Percentiles rank a stretch among this genome's conserved stretches.
These are phyloP conservation scores for Trichoderma aggressivum DNA, from an alignment of 2,329 filamentous ascomycete genomes.

Conservation along the genomic window DNA sequence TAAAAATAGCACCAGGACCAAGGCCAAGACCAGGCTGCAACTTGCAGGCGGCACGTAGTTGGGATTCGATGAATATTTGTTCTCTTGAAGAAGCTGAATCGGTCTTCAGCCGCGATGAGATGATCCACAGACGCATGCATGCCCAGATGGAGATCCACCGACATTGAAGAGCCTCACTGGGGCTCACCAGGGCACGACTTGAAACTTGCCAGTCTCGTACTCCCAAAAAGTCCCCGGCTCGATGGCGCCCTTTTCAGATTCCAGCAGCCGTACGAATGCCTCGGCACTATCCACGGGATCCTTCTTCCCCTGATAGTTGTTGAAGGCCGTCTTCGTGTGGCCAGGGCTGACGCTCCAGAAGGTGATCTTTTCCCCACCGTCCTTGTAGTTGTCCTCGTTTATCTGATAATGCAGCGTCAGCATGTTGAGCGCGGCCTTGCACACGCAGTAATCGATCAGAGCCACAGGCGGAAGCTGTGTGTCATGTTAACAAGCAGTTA, in stretches of 20 bases:
- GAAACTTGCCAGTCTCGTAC: constrained; percentile 1
- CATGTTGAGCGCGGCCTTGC: constrained; percentile 25
- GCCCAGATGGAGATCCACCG: background rate
- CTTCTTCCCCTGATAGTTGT: constrained; percentile 20
- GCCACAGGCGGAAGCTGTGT: background rate
- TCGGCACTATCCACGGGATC: constrained; percentile 11
- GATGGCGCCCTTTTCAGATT: constrained; percentile 9
- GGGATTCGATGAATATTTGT: background rate
- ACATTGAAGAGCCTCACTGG: background rate
- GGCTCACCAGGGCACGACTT: constrained; percentile 3
- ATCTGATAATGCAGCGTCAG: constrained; percentile 20
- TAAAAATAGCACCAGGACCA: background rate
- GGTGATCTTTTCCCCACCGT: constrained; percentile 11
- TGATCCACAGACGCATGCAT: background rate
- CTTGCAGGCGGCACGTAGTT: background rate
- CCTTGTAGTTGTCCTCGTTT: constrained; percentile 10
- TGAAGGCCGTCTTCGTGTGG: constrained; percentile 23
- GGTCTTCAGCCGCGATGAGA: background rate
- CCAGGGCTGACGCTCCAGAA: constrained; percentile 23
- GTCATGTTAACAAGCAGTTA: background rate
- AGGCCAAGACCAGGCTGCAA: background rate
- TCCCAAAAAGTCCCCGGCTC: constrained; percentile 14
- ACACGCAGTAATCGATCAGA: constrained; percentile 20
- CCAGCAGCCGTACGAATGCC: constrained; percentile 9
- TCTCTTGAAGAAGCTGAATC: background rate